These are phyloP conservation scores for Leccinum disarticulatum DNA, from an alignment of 768 basidiomycete species.

Conservation along the genomic window DNA sequence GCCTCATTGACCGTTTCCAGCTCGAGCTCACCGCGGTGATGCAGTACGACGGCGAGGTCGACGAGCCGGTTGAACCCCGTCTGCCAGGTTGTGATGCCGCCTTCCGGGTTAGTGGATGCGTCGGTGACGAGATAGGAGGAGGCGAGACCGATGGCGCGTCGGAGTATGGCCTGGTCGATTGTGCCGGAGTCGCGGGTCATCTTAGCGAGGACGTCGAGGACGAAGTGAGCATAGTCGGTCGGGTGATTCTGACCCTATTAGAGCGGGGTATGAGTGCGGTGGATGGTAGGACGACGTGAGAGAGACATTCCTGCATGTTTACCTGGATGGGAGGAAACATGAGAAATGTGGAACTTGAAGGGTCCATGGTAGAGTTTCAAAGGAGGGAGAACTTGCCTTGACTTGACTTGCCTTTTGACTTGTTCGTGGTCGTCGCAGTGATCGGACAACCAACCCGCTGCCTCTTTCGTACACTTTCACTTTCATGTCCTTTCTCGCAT, in stretches of 20 bases:
- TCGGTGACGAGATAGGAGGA: slow-evolving; percentile 82
- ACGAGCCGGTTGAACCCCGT: slow-evolving; percentile 67
- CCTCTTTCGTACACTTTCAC: not conserved
- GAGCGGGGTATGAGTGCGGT: slow-evolving; percentile 7
- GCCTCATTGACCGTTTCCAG: slow-evolving; percentile 75
- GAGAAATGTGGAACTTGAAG: slow-evolving; percentile 17
- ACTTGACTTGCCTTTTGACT: slow-evolving; percentile 18
- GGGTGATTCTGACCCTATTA: slow-evolving; percentile 36
- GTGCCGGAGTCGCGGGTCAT: slow-evolving; percentile 45
- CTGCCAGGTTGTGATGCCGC: slow-evolving; percentile 62
- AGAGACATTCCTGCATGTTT: slow-evolving; percentile 31
- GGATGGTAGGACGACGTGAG: not conserved
- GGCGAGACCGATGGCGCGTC: slow-evolving; percentile 65
- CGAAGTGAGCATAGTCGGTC: slow-evolving; percentile 63
- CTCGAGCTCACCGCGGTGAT: slow-evolving; percentile 64
- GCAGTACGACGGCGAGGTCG: slow-evolving; percentile 72
- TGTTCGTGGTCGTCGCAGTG: slow-evolving; percentile 1
- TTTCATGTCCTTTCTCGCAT: slow-evolving; percentile 21
- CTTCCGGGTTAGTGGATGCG: slow-evolving; percentile 56
- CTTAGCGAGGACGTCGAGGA: slow-evolving; percentile 52
- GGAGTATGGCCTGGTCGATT: slow-evolving; percentile 62
- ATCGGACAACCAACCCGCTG: slow-evolving; percentile 1
- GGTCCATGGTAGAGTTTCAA: slow-evolving; percentile 26
- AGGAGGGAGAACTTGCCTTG: slow-evolving; percentile 7
- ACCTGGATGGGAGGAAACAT: slow-evolving; percentile 28